phyloP scores from a whole-genome alignment of 176 grass and related monocot genomes.

The Lolium perenne region DNA sequence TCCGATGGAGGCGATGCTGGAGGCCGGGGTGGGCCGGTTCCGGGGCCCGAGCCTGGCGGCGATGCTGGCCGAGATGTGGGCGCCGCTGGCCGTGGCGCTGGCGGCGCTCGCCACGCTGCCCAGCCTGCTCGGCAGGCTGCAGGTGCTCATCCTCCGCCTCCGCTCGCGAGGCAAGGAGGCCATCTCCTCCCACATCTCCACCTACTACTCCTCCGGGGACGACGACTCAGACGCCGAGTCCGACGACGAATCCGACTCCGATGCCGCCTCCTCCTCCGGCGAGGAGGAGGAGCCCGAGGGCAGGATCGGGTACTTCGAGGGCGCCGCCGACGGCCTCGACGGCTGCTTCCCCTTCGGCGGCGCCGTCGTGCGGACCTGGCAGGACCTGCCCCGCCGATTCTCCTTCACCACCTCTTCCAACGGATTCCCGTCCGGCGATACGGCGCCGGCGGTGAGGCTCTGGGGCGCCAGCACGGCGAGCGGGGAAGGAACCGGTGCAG shows the following conservation, averaged over 20 bases:
- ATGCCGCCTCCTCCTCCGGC: conserved; percentile 18
- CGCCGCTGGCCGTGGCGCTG: conserved; percentile 56
- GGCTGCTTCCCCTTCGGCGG: conserved; percentile 53
- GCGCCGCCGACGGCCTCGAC: not conserved
- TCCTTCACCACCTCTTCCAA: not conserved
- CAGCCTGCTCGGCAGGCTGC: conserved; percentile 51
- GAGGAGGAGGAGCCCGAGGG: not conserved
- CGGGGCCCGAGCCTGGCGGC: conserved; percentile 46
- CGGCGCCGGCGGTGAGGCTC: conserved; percentile 10
- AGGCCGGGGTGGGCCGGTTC: conserved; percentile 59
- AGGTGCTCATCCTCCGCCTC: conserved; percentile 57
- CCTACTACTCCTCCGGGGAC: conserved; percentile 52
- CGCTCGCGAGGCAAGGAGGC: conserved; percentile 56
- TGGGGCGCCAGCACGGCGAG: conserved; percentile 53
- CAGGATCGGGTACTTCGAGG: conserved; percentile 48
- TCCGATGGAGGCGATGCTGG: conserved; percentile 60
- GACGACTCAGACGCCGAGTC: conserved; percentile 2
- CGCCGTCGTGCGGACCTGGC: conserved; percentile 60
- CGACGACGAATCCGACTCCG: not conserved
- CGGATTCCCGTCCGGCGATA: not conserved
- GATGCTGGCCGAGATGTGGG: conserved; percentile 61
- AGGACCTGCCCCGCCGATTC: conserved; percentile 34
- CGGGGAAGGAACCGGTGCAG: not conserved
- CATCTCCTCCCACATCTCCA: conserved; percentile 51
- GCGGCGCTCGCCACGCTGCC: conserved; percentile 63